Evolutionary conservation across 2,329 filamentous ascomycete species (phyloP).

Genomic region (Chaetomiaceae sp.): DNA sequence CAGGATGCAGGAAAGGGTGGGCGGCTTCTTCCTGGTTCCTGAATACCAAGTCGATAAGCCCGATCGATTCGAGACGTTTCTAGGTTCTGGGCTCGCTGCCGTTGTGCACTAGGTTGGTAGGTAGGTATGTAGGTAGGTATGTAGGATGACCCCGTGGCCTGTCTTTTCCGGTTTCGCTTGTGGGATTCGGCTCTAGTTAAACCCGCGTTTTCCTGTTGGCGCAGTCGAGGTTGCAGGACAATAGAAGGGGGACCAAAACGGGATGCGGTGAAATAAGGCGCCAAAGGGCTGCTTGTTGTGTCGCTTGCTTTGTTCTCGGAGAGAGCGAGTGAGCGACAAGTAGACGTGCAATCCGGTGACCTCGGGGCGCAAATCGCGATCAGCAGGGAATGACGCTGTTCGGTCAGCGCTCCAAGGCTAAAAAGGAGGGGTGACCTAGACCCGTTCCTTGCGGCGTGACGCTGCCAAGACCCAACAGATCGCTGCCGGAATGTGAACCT

Average conservation of each 20-base stretch:
- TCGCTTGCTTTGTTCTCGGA: constrained; percentile 11
- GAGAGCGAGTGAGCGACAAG: neutral
- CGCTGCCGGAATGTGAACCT: neutral
- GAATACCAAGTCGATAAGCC: neutral
- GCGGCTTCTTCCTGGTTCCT: constrained; percentile 11
- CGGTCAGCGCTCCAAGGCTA: constrained; percentile 8
- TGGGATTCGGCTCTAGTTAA: too few species aligned
- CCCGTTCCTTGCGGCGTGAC: constrained; percentile 19
- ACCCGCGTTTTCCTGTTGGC: too few species aligned
- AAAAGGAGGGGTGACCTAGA: constrained; percentile 17
- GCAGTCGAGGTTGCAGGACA: neutral
- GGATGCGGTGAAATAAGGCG: too few species aligned
- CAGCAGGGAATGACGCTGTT: constrained; percentile 28
- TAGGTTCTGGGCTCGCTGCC: neutral
- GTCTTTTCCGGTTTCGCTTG: neutral
- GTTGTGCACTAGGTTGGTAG: too few species aligned
- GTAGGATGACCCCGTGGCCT: neutral
- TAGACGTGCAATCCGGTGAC: constrained; percentile 8
- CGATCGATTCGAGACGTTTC: constrained; percentile 3
- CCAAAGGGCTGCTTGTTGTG: neutral
- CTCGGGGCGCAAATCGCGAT: constrained; percentile 19
- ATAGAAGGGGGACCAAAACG: too few species aligned
- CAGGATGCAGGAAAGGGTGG: constrained; percentile 5
- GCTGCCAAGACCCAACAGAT: constrained; percentile 9
- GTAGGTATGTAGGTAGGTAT: too few species aligned